Evolutionary conservation across 2,329 filamentous ascomycete genomes (phyloP).

Genomic region (Trichoderma breve): DNA sequence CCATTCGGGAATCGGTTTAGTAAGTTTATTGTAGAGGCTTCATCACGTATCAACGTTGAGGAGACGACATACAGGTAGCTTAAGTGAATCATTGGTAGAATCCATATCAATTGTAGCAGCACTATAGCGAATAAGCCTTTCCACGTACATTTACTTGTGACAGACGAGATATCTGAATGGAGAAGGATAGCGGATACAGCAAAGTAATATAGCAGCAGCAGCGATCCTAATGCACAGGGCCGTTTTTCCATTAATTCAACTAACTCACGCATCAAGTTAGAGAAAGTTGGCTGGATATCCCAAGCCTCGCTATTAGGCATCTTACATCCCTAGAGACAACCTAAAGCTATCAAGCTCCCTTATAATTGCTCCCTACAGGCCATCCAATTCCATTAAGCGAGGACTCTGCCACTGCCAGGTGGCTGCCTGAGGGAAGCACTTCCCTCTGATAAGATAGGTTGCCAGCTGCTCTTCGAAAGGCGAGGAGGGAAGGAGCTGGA

Average conservation of each 20-base stretch:
- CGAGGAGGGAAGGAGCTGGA: neutral
- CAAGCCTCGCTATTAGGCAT: neutral
- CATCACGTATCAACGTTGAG: neutral
- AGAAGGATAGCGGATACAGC: neutral
- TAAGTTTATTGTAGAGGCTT: neutral
- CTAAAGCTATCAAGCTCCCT: neutral
- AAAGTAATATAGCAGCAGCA: neutral
- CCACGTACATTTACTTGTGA: neutral
- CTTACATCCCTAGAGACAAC: too few species aligned
- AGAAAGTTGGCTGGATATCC: neutral
- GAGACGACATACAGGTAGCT: neutral
- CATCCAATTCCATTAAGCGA: neutral
- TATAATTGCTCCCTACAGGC: neutral
- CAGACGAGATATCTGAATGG: neutral
- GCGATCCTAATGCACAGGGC: neutral
- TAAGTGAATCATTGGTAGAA: neutral
- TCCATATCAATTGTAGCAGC: neutral
- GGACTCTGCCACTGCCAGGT: neutral
- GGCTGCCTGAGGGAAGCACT: neutral
- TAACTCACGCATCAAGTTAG: neutral
- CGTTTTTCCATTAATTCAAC: neutral
- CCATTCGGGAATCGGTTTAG: neutral
- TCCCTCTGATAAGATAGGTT: neutral
- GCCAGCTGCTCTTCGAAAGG: neutral
- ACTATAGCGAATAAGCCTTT: neutral